Percentiles rank a stretch among this genome's conserved stretches.
Evolutionary conservation across 345 rosid species (phyloP).

Genomic region (Mangifera indica): DNA sequence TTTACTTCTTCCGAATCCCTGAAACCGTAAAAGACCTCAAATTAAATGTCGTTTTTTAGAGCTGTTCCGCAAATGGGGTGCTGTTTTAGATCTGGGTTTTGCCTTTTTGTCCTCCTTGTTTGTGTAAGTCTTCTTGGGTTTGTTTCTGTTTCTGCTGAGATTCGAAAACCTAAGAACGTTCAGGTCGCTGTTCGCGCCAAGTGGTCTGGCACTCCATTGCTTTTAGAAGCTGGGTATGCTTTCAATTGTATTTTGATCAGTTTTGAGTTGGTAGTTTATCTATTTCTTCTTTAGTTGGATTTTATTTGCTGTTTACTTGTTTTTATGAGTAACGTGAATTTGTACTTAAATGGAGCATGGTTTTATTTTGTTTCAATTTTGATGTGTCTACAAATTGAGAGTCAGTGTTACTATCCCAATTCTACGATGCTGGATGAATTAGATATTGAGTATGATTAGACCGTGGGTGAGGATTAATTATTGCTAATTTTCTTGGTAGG

Average conservation of each 20-base stretch:
- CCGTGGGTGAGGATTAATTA: too few species aligned
- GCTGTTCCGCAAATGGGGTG: constrained; percentile 32
- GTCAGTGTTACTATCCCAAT: too few species aligned
- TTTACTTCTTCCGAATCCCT: constrained; percentile 16
- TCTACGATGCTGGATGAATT: too few species aligned
- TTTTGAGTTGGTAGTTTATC: not conserved
- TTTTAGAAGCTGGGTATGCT: constrained; percentile 88
- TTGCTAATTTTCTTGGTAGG: too few species aligned
- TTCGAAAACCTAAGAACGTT: constrained; percentile 77
- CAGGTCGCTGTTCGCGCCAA: constrained; percentile 84
- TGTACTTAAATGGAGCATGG: not conserved
- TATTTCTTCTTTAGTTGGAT: not conserved
- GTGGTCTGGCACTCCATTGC: constrained; percentile 95
- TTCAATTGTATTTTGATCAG: not conserved
- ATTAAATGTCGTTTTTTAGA: not conserved
- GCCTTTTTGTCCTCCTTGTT: constrained; percentile 35
- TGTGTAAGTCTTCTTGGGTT: constrained; percentile 34
- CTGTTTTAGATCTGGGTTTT: constrained; percentile 56
- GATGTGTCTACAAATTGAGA: too few species aligned
- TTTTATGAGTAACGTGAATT: not conserved
- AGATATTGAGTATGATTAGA: too few species aligned
- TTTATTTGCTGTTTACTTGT: not conserved
- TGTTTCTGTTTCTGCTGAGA: constrained; percentile 45
- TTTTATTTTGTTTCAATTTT: too few species aligned
- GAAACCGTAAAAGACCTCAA: not conserved